These are phyloP conservation scores for Skeletonema tropicum DNA, from an alignment of 108 stramenopile species.

Conservation along the genomic window DNA sequence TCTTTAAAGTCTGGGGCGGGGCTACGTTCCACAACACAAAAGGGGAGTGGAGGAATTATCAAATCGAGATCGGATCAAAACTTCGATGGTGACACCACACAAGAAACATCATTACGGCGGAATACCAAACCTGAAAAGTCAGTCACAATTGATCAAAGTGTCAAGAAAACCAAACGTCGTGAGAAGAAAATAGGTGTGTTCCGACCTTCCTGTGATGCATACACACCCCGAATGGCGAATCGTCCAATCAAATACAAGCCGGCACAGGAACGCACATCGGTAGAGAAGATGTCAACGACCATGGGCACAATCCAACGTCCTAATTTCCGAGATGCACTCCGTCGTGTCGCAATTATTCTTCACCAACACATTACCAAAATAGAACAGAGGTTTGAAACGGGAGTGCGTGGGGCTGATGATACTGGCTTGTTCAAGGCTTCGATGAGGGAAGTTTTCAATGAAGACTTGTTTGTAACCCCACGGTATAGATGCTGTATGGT, in stretches of 20 bases:
- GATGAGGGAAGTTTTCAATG: slow-evolving; percentile 76
- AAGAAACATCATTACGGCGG: background rate
- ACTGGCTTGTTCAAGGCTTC: slow-evolving; percentile 65
- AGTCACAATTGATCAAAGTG: slow-evolving; percentile 25
- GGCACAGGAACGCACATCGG: slow-evolving; percentile 64
- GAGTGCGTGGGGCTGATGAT: slow-evolving; percentile 44
- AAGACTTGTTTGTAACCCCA: slow-evolving; percentile 73
- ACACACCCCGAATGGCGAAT: slow-evolving; percentile 82
- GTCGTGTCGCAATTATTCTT: slow-evolving; percentile 88
- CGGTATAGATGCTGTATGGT: slow-evolving; percentile 84
- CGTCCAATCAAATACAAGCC: slow-evolving; percentile 76
- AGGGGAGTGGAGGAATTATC: slow-evolving; percentile 6
- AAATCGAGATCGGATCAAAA: slow-evolving; percentile 32
- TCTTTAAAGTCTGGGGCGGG: background rate
- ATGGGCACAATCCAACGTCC: slow-evolving; percentile 86
- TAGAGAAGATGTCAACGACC: slow-evolving; percentile 64
- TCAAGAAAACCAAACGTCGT: slow-evolving; percentile 24
- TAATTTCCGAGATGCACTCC: slow-evolving; percentile 89
- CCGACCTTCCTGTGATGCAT: slow-evolving; percentile 85
- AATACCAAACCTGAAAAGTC: slow-evolving; percentile 6
- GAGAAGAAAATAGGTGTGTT: slow-evolving; percentile 68
- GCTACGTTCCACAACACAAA: background rate
- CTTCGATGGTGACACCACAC: slow-evolving; percentile 11
- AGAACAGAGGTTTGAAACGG: slow-evolving; percentile 73
- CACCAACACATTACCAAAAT: slow-evolving; percentile 90